phyloP scores from a whole-genome alignment of 257 asterid species.

The Plantago major region DNA sequence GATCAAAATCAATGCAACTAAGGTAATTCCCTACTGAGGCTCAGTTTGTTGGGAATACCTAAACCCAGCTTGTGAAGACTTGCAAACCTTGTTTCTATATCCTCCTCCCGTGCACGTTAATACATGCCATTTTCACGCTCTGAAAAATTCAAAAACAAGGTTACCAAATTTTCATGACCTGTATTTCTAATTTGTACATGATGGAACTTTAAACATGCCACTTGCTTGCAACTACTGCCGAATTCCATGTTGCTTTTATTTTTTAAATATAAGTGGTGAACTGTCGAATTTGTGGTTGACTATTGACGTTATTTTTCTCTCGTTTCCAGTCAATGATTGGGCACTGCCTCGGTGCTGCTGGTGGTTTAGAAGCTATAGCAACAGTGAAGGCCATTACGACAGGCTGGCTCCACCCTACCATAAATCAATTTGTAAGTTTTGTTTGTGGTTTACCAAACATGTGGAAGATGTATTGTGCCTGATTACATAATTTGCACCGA shows the following conservation, averaged over 20 bases:
- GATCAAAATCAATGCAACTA: slow-evolving; percentile 86
- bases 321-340: slow-evolving; percentile 87
- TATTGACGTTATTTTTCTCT: slow-evolving; percentile 9
- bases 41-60: not conserved
- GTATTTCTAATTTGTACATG: too few species aligned
- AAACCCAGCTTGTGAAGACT: too few species aligned
- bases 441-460: not conserved
- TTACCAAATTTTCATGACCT: too few species aligned
- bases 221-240: not conserved
- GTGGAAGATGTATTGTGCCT: too few species aligned
- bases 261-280: too few species aligned
- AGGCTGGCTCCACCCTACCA: slow-evolving; percentile 94
- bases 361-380: slow-evolving; percentile 96
- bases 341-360: slow-evolving; percentile 96
- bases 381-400: slow-evolving; percentile 78
- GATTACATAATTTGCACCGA: too few species aligned
- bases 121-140: too few species aligned
- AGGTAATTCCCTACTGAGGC: slow-evolving; percentile 36
- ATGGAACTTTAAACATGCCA: too few species aligned
- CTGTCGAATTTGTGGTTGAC: not conserved
- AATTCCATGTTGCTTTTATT: not conserved
- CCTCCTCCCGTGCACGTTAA: too few species aligned
- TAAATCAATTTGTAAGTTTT: slow-evolving; percentile 69
- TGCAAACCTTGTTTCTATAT: too few species aligned
- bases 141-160: too few species aligned